Evolutionary conservation across 2,329 filamentous ascomycete species (phyloP).

Genomic region (Botrytis galanthina): DNA sequence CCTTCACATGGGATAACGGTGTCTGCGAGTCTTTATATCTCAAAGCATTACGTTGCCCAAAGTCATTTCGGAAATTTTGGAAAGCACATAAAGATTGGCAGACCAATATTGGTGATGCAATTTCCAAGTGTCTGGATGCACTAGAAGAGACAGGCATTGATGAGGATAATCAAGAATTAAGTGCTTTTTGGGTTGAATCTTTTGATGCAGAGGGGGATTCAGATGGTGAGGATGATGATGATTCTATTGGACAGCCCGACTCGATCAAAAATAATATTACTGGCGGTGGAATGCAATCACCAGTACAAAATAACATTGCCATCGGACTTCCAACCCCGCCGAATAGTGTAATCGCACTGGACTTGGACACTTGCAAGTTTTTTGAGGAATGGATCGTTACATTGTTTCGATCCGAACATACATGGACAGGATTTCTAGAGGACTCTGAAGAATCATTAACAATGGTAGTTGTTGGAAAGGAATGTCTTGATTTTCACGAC

Average conservation of each 20-base stretch:
- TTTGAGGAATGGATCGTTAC: slow-evolving; percentile 17
- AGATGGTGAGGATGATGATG: slow-evolving; percentile 20
- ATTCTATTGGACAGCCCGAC: neutral
- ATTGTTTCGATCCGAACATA: slow-evolving; percentile 10
- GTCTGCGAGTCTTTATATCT: slow-evolving; percentile 12
- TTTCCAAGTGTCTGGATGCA: slow-evolving; percentile 22
- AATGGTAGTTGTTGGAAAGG: slow-evolving; percentile 21
- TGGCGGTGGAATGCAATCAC: neutral
- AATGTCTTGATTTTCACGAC: slow-evolving; percentile 24
- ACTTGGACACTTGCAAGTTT: neutral
- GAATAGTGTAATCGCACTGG: neutral
- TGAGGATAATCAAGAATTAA: slow-evolving; percentile 23
- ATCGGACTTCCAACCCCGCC: neutral
- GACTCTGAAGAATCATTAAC: slow-evolving; percentile 23
- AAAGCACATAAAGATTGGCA: slow-evolving; percentile 11
- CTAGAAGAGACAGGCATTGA: slow-evolving; percentile 23
- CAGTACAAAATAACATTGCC: neutral
- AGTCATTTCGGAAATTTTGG: slow-evolving; percentile 23
- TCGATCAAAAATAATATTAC: too few species aligned
- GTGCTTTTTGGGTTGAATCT: slow-evolving; percentile 24
- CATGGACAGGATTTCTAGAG: slow-evolving; percentile 23
- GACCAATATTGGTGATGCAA: slow-evolving; percentile 23
- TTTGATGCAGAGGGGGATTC: slow-evolving; percentile 23
- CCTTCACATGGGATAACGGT: neutral
- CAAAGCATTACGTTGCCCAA: slow-evolving; percentile 17